phyloP scores from a whole-genome alignment of 2,329 filamentous ascomycete genomes.

The Pseudonectria foliicola region DNA sequence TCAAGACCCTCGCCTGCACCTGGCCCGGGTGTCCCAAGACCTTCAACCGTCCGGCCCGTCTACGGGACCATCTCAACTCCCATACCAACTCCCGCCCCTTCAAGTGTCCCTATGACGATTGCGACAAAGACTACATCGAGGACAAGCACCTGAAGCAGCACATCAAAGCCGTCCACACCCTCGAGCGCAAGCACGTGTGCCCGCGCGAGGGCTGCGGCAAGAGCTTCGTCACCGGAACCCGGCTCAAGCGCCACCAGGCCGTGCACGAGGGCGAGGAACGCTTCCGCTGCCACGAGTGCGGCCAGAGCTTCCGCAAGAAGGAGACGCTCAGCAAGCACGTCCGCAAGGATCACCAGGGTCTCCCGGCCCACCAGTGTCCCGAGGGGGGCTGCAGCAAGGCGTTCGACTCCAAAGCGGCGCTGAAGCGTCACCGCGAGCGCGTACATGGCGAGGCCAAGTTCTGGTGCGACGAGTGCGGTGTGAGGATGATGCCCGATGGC shows the following conservation, averaged over 20 bases:
- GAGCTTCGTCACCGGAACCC: constrained; percentile 72
- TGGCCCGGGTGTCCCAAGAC: constrained; percentile 69
- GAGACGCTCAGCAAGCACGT: constrained; percentile 81
- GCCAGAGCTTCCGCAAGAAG: constrained; percentile 77
- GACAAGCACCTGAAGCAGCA: constrained; percentile 83
- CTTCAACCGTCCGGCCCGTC: constrained; percentile 78
- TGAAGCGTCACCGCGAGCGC: constrained; percentile 64
- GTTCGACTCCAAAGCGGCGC: constrained; percentile 65
- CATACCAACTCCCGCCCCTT: constrained; percentile 83
- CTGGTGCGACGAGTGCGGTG: constrained; percentile 68
- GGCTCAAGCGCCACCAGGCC: constrained; percentile 69
- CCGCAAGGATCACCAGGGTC: constrained; percentile 63
- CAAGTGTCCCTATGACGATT: constrained; percentile 60
- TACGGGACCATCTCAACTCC: constrained; percentile 73
- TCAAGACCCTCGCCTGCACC: constrained; percentile 72
- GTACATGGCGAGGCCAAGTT: constrained; percentile 64
- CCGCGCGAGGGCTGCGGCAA: constrained; percentile 67
- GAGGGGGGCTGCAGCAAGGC: constrained; percentile 54
- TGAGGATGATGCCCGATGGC: constrained; percentile 31
- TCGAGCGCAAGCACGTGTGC: constrained; percentile 64
- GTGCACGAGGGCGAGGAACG: constrained; percentile 68
- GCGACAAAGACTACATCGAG: constrained; percentile 78
- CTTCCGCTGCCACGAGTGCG: constrained; percentile 68
- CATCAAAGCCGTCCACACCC: constrained; percentile 71
- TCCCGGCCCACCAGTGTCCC: constrained; percentile 65